Evolutionary conservation across 495 filamentous ascomycete genomes (phyloP), one percentile per base, ranked within the genome.

Genomic region (Trichoderma reesei): DNA sequence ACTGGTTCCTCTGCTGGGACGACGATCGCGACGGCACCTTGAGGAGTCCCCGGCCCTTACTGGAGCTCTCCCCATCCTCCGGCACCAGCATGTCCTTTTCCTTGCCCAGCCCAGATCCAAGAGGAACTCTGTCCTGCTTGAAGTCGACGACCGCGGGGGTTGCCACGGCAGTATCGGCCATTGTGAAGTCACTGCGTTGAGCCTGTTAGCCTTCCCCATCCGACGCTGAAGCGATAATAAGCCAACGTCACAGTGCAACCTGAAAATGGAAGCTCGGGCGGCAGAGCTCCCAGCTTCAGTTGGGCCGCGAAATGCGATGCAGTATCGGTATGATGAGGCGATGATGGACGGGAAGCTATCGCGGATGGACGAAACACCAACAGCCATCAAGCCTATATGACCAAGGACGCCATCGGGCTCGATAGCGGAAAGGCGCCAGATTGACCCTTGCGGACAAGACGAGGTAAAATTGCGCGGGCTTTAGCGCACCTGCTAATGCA

Each of bases 1-100:
- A 77, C 68, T 88, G 83, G 67, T 83, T 78, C 66, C 85, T 85
- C 59, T 86, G 86, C 14, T 56, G 51, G 42, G 88, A 87, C 4
- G 89, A 89, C 18, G 86, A 83, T 73, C 88, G 81, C 62, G 87
- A 89, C 31, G 86, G 83, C 64, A 88, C 82, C 68, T 82, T 80
- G 18, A 84, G 70, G 26, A 86, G 77, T 37, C 83, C 80, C 62
- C 83, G 80, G 31, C 80, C 78, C 72, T 85, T 88, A 74, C 84
- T 86, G 8, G 81, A 67, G 36, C 68, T 65, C 13, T 72, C 68
- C 44, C 71, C 75, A 46, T 79, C 78, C 48, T 81, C 79, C 26
- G 75, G 72, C 36, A 71, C 65, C 31, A 76, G 62, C 59, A 66
- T 70, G 31, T 78, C 79, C 69, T 80, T 81, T 66, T 82, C 80